Evolutionary conservation across 2,329 filamentous ascomycete genomes (phyloP), one percentile per base, ranked within the genome.

Genomic region (Penicillium hordei): DNA sequence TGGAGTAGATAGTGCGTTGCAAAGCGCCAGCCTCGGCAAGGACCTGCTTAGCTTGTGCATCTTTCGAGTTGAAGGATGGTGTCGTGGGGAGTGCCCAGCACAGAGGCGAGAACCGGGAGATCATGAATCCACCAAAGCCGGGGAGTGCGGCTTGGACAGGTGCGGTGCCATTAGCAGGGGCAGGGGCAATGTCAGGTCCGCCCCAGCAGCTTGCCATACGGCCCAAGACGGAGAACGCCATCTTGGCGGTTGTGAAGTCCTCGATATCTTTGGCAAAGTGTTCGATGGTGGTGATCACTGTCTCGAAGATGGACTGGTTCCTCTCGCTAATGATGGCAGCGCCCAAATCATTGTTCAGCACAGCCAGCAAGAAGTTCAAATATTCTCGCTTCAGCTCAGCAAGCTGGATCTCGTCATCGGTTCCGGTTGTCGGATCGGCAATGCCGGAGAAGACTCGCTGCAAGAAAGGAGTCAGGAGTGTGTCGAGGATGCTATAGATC

Each of bases 401-500:
- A 52, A 97, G 84, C 75, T 99, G 93, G 59, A 99, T 95, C 75
- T 96, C 92, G 70, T 99, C 94, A 71, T 99, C 94, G 5, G 94
- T 99, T 42, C 94, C 94, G 0, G 85, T 87, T 33, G 93, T 89
- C 17, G 91, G 89, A 65, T 95, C 91, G 0, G 88, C 87, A 46
- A 99, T 82, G 2, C 92, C 91, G 13, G 86, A 83, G 74, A 97
- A 97, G 42, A 99, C 91, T 45, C 92, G 86, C 71, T 96, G 90
- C 45, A 99, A 80, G 45, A 99, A 85, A 3, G 94, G 93, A 0
- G 92, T 93, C 52, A 99, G 83, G 10, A 99, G 81, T 34, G 90
- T 86, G 73, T 99, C 93, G 40, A 99, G 84, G 38, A 97, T 94
- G 48, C 86, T 84, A 66, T 86, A 93, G 25, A 97, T 96, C 70